Percentiles rank a stretch among this genome's conserved stretches.
These are phyloP conservation scores for Bryoerythrophyllum caledonicum DNA, from an alignment of 225 moss, liverwort and hornwort genomes.

Conservation along the genomic window DNA sequence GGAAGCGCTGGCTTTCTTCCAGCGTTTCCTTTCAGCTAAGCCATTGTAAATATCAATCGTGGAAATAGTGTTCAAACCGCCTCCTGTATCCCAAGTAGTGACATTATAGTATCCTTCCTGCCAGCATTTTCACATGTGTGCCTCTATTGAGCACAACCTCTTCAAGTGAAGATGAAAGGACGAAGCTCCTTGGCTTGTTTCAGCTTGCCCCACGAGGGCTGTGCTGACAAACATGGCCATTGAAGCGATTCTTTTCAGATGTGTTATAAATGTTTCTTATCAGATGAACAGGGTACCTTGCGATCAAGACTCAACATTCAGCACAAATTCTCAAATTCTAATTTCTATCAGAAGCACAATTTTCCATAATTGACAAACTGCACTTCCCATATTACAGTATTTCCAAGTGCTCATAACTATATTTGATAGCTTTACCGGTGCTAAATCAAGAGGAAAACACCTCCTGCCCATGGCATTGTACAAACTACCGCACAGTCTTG, in stretches of 20 bases:
- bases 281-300: not conserved
- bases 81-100: not conserved
- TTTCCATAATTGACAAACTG: not conserved
- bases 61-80: not conserved
- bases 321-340: not conserved
- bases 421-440: no score
- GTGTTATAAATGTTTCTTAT: not conserved
- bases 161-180: not conserved
- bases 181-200: not conserved
- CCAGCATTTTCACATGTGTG: not conserved
- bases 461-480: no score
- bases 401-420: not conserved
- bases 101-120: not conserved
- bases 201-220: no score
- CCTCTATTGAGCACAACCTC: not conserved
- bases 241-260: not conserved
- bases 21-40: constrained; percentile 59
- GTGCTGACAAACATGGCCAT: not conserved
- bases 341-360: not conserved
- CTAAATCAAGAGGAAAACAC: no score
- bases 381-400: no score
- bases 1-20: constrained; percentile 71
- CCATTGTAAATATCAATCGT: constrained; percentile 40
- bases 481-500: no score
- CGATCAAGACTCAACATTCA: not conserved